Conservation (phyloP, 164 flowering plant genomes). For the Magnolia sinica region DNA sequence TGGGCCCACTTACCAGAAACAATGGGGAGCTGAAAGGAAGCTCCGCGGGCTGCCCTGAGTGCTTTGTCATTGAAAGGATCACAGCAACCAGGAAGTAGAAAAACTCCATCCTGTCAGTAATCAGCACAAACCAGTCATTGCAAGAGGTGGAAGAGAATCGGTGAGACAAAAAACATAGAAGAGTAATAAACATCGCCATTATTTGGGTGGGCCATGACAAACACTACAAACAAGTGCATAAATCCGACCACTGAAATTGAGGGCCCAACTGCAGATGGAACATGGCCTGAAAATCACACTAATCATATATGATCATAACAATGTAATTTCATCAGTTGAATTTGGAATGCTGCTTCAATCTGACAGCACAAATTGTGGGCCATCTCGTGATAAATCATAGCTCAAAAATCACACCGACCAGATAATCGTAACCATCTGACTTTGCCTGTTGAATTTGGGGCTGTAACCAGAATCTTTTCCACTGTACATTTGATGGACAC, state of each 20-base stretch:
- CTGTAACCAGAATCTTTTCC: no score
- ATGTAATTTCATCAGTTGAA: no score
- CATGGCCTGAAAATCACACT: background rate
- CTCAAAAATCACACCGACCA: no score
- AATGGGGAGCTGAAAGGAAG: conserved; percentile 82
- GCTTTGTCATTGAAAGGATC: conserved; percentile 95
- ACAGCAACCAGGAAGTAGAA: conserved; percentile 88
- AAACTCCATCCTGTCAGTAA: conserved; percentile 60
- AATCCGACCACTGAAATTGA: background rate
- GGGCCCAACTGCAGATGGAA: background rate
- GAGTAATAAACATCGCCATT: background rate
- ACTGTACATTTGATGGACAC: no score
- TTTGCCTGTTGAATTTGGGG: no score
- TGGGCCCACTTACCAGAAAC: conserved; percentile 74
- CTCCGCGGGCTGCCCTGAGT: conserved; percentile 83
- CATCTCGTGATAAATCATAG: no score
- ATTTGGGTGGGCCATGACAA: background rate
- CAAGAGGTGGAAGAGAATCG: background rate
- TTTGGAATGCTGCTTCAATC: no score
- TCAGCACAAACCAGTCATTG: background rate
- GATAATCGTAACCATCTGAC: no score
- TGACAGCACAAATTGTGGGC: no score
- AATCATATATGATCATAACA: no score
- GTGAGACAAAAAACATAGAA: background rate
- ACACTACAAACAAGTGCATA: background rate